Base-by-base conservation (phyloP, 2,329 filamentous ascomycete genomes). In the Talaromyces sp. region DNA sequence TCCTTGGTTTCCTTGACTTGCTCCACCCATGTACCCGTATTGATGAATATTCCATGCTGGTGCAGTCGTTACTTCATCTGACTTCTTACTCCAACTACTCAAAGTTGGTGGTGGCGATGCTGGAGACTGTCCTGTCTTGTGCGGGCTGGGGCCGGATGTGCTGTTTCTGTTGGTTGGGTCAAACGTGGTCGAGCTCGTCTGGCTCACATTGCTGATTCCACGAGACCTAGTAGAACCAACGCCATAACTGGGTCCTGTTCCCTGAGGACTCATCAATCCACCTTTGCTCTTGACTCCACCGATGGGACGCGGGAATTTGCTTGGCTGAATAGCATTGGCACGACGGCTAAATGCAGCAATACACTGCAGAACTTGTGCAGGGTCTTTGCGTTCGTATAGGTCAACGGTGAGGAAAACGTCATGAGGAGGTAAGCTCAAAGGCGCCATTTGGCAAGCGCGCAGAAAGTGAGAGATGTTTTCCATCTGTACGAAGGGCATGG, bases 401-500 rank as follows among this genome's bases (percentile, higher is more conserved):
- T 99, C 95, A 76, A 99, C 94, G 5, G 95, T 99, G 67, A 98
- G 88, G 80, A 99, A 99, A 70, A 93, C 89, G 79, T 99, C 95
- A 81, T 99, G 95, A 54, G 93, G 89, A 65, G 92, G 93, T 67
- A 99, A 88, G 78, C 89, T 93, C 61, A 99, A 83, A 0, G 95
- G 95, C 29, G 91, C 87, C 60, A 86, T 83, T 78, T 97, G 91
- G 82, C 93, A 96, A 67, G 92, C 93, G 73, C 87, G 88, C 63
- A 99, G 87, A 80, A 97, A 99, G 75, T 96, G 92, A 4, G 93
- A 96, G 74, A 99, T 97, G 77, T 99, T 99, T 78, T 99, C 95
- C 93, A 98, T 98, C 79, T 99, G 95, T 47, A 98, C 94, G 76
- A 99, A 99, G 0, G 95, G 95, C 94, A 98, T 98, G 47, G 88